phyloP scores from a whole-genome alignment of 1,284 basidiomycete species.

The Porodaedalea pini region DNA sequence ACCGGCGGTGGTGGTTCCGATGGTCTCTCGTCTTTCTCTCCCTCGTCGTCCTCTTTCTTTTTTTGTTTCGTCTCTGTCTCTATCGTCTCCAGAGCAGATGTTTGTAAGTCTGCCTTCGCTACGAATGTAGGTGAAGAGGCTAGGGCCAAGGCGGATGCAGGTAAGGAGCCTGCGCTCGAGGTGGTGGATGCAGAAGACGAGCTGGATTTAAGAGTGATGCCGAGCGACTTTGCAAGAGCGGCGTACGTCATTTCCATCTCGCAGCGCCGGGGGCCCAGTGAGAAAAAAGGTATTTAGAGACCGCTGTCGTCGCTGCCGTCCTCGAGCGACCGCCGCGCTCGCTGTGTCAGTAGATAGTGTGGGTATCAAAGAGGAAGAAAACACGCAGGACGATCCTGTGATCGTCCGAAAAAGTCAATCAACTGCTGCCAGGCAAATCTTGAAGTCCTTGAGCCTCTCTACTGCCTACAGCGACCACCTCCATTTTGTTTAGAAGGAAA shows the following conservation, averaged over 20 bases:
- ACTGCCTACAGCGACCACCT: too few relatives aligned
- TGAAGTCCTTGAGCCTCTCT: too few relatives aligned
- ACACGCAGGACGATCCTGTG: too few relatives aligned
- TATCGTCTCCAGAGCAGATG: too few relatives aligned
- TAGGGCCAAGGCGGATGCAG: neutral
- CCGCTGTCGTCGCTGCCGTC: neutral
- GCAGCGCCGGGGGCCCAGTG: neutral
- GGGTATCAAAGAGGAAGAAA: too few relatives aligned
- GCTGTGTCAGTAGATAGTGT: too few relatives aligned
- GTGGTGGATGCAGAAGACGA: constrained; percentile 11
- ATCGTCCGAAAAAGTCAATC: too few relatives aligned
- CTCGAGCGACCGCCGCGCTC: neutral
- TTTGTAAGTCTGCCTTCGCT: too few relatives aligned
- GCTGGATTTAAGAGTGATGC: constrained; percentile 9
- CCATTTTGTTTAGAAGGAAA: too few relatives aligned
- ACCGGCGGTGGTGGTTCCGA: neutral
- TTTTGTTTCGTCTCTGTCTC: neutral
- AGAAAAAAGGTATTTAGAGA: neutral
- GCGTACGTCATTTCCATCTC: constrained; percentile 16
- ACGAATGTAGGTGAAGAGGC: neutral
- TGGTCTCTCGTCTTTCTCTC: neutral
- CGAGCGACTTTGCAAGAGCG: constrained; percentile 19
- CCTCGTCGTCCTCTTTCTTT: neutral
- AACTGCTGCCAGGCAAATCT: too few relatives aligned
- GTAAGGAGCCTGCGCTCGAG: neutral